These are phyloP conservation scores for Aechmea fasciata DNA, from an alignment of 176 grass and related monocot genomes.

Conservation along the genomic window DNA sequence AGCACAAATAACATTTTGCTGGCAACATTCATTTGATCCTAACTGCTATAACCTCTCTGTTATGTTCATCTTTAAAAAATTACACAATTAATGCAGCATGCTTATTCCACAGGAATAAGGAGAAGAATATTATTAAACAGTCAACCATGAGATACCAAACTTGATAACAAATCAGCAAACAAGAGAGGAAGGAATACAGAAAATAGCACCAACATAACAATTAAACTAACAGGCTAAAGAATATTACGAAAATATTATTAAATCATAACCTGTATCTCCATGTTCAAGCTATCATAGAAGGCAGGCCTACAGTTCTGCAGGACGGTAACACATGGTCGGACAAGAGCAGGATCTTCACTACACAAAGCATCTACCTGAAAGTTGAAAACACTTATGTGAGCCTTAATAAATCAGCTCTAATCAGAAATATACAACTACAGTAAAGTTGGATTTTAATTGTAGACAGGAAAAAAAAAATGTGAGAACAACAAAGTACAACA, in stretches of 20 bases:
- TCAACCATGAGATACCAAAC: too few species aligned
- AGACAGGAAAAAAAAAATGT: constrained; percentile 12
- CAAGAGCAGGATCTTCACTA: constrained; percentile 37
- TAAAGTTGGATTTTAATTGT: not conserved
- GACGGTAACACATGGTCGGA: constrained; percentile 52
- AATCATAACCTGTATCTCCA: constrained; percentile 28
- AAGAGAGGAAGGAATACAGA: not conserved
- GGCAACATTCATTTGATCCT: too few species aligned
- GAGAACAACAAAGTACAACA: not conserved
- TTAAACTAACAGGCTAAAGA: not conserved
- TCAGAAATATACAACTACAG: too few species aligned
- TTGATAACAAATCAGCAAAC: too few species aligned
- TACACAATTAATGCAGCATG: too few species aligned
- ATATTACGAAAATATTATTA: not conserved
- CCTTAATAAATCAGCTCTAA: constrained; percentile 20
- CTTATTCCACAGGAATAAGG: too few species aligned
- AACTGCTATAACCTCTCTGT: too few species aligned
- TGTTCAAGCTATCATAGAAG: constrained; percentile 64
- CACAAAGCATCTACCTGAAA: constrained; percentile 56
- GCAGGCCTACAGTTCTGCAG: constrained; percentile 39
- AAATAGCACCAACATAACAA: not conserved
- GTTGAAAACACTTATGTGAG: constrained; percentile 29
- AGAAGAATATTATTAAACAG: too few species aligned
- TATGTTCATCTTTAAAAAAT: too few species aligned
- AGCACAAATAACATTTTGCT: too few species aligned